These are phyloP conservation scores for Cercospora sojina DNA, from an alignment of 2,329 filamentous ascomycete species.

Conservation along the genomic window DNA sequence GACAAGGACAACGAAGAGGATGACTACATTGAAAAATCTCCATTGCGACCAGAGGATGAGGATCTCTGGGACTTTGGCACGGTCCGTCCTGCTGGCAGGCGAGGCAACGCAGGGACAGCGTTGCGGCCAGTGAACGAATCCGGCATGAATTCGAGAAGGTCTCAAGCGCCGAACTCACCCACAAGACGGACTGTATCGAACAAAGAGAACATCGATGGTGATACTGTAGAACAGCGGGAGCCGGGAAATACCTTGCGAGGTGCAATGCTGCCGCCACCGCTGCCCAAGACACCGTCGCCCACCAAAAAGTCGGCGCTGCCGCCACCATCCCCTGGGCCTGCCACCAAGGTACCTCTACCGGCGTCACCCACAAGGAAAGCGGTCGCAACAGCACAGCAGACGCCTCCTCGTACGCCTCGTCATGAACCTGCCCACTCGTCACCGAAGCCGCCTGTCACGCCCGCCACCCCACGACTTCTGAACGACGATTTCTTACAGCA, in stretches of 20 bases:
- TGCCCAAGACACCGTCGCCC: conserved; percentile 44
- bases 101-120: conserved; percentile 59
- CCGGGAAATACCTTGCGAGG: conserved; percentile 21
- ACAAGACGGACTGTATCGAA: conserved; percentile 35
- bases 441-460: conserved; percentile 36
- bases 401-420: conserved; percentile 35
- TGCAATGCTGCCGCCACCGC: conserved; percentile 39
- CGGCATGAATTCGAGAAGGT: conserved; percentile 69
- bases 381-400: conserved; percentile 34
- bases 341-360: conserved; percentile 48
- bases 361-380: conserved; percentile 47
- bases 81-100: conserved; percentile 68
- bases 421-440: conserved; percentile 34
- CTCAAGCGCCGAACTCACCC: conserved; percentile 43
- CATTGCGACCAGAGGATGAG: conserved; percentile 60
- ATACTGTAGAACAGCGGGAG: conserved; percentile 38
- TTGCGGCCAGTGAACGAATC: conserved; percentile 76
- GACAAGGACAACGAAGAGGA: conserved; percentile 65
- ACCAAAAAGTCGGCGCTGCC: conserved; percentile 39
- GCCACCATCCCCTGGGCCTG: conserved; percentile 42
- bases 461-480: conserved; percentile 34
- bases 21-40: conserved; percentile 48
- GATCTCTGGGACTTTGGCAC: conserved; percentile 99
- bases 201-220: conserved; percentile 37
- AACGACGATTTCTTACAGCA: conserved; percentile 52